Evolutionary conservation across 371 early-diverging fungal species (phyloP).

Genomic region (Synchytrium microbalum): DNA sequence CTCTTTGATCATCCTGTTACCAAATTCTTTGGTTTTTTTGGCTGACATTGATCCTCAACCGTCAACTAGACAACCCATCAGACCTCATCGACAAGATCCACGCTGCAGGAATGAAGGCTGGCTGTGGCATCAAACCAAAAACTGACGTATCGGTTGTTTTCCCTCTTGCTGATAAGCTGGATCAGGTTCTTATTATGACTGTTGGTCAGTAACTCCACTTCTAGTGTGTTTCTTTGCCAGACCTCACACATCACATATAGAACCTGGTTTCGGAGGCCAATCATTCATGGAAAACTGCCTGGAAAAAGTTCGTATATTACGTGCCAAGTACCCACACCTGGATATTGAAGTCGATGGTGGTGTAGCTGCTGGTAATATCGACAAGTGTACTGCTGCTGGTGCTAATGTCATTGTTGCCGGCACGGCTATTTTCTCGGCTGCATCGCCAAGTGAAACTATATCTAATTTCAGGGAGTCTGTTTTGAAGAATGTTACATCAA

Average conservation of each 20-base stretch:
- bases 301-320: constrained; percentile 70
- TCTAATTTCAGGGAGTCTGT: constrained; percentile 55
- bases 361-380: constrained; percentile 74
- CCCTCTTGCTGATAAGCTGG: constrained; percentile 59
- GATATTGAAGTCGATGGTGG: constrained; percentile 99
- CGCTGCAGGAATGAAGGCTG: constrained; percentile 82
- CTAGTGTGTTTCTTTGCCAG: background rate
- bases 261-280: constrained; percentile 97
- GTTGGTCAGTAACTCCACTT: constrained; percentile 43
- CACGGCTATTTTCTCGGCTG: constrained; percentile 84
- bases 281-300: constrained; percentile 81
- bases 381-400: constrained; percentile 77
- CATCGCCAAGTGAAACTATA: constrained; percentile 67
- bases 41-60: background rate
- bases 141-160: constrained; percentile 74
- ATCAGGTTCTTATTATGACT: constrained; percentile 96
- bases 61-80: constrained; percentile 47
- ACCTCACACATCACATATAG: constrained; percentile 32
- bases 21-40: background rate
- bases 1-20: constrained; percentile 2
- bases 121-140: constrained; percentile 89
- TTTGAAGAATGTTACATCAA: constrained; percentile 19
- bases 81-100: constrained; percentile 73
- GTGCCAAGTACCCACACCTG: constrained; percentile 71
- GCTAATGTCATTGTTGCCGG: constrained; percentile 99